Percentiles rank a stretch among this genome's conserved stretches.
These are phyloP conservation scores for Agaricus subrufescens DNA, from an alignment of 768 basidiomycete species.

Conservation along the genomic window DNA sequence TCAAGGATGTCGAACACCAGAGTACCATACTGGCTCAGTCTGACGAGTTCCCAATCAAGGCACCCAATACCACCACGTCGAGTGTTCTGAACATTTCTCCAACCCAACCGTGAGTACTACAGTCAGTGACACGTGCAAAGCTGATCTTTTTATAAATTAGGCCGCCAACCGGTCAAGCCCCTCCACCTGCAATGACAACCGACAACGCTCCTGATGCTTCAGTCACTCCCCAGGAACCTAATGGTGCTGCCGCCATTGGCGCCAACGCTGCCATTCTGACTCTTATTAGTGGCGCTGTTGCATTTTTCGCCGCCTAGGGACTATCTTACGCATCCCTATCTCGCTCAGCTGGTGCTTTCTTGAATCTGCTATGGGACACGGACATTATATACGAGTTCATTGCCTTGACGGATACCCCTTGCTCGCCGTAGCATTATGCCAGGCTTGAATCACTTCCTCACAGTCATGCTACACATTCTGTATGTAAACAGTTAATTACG, in stretches of 20 bases:
- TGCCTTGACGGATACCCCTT: background rate
- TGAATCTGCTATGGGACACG: conserved; percentile 1
- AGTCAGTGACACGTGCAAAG: background rate
- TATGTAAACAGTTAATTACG: background rate
- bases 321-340: background rate
- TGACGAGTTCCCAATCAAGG: conserved; percentile 43
- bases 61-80: conserved; percentile 18
- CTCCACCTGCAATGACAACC: conserved; percentile 11
- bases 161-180: background rate
- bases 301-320: conserved; percentile 10
- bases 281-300: conserved; percentile 19
- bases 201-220: conserved; percentile 12
- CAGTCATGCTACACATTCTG: background rate
- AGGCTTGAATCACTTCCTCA: background rate
- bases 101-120: conserved; percentile 17
- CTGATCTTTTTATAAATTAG: background rate
- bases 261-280: conserved; percentile 23
- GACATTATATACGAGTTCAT: background rate
- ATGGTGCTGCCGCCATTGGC: conserved; percentile 17
- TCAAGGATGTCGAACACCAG: conserved; percentile 40
- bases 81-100: conserved; percentile 9
- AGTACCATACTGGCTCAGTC: conserved; percentile 70
- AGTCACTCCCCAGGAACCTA: conserved; percentile 16
- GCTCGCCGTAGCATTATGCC: background rate
- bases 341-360: background rate